Evolutionary conservation across 495 filamentous ascomycete genomes (phyloP).

Genomic region (Tricharina praecox): DNA sequence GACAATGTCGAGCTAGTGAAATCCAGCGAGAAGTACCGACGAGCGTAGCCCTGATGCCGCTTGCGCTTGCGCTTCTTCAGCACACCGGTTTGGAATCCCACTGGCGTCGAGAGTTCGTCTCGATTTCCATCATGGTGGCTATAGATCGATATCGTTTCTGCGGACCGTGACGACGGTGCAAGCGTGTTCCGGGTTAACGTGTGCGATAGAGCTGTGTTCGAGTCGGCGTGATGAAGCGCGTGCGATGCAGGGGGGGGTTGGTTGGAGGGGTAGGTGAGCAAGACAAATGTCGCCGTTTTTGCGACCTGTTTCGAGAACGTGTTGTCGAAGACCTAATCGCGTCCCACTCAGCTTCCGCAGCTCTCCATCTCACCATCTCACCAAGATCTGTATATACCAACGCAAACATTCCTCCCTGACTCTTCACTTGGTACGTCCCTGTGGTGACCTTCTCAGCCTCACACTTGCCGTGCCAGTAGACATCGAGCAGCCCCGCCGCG

Average conservation of each 20-base stretch:
- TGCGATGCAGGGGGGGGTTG: slow-evolving; percentile 63
- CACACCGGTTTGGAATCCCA: slow-evolving; percentile 57
- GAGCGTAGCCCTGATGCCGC: slow-evolving; percentile 80
- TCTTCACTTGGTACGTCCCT: slow-evolving; percentile 66
- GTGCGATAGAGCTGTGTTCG: slow-evolving; percentile 27
- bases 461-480: slow-evolving; percentile 84
- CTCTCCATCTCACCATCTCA: not conserved
- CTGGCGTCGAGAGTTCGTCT: slow-evolving; percentile 21
- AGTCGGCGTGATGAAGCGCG: slow-evolving; percentile 43
- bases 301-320: slow-evolving; percentile 92
- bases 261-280: slow-evolving; percentile 79
- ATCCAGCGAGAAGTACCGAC: slow-evolving; percentile 86
- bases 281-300: slow-evolving; percentile 84
- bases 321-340: slow-evolving; percentile 63
- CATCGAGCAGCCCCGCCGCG: slow-evolving; percentile 65
- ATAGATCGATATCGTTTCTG: slow-evolving; percentile 36
- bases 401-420: slow-evolving; percentile 80
- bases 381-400: slow-evolving; percentile 32
- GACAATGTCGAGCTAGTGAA: slow-evolving; percentile 80
- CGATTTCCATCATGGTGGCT: slow-evolving; percentile 29
- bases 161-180: slow-evolving; percentile 31
- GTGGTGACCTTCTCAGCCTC: slow-evolving; percentile 92
- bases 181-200: slow-evolving; percentile 8
- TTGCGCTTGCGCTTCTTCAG: slow-evolving; percentile 81
- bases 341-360: not conserved